Evolutionary conservation across 2,329 filamentous ascomycete species (phyloP).

Genomic region (Venturia nashicola): DNA sequence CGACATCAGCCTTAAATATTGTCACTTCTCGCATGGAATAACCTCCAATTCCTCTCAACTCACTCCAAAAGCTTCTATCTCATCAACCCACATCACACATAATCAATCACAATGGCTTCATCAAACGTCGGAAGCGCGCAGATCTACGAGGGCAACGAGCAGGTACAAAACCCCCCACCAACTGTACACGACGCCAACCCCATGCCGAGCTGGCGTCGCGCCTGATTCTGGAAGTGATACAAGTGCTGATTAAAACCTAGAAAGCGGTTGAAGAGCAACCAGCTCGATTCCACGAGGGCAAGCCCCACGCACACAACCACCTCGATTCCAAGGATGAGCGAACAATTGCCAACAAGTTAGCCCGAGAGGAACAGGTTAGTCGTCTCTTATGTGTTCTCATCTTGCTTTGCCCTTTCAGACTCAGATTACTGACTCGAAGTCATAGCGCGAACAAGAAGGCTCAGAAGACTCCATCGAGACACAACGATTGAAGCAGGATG

Average conservation of each 20-base stretch:
- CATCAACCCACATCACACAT: background rate
- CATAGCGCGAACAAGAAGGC: slow-evolving; percentile 32
- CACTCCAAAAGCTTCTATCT: background rate
- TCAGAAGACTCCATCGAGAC: slow-evolving; percentile 50
- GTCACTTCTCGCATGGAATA: background rate
- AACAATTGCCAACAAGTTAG: slow-evolving; percentile 59
- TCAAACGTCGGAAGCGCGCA: slow-evolving; percentile 55
- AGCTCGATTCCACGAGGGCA: slow-evolving; percentile 59
- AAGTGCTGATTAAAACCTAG: background rate
- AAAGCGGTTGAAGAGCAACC: slow-evolving; percentile 25
- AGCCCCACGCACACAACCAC: slow-evolving; percentile 53
- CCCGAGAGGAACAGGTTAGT: slow-evolving; percentile 42
- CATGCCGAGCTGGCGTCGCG: too few relatives aligned
- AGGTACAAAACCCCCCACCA: slow-evolving; percentile 26
- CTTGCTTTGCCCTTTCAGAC: slow-evolving; percentile 18
- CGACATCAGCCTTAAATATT: background rate
- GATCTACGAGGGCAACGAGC: slow-evolving; percentile 68
- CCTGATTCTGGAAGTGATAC: too few relatives aligned
- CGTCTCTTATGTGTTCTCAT: slow-evolving; percentile 26
- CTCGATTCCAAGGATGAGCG: slow-evolving; percentile 66
- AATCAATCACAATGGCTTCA: slow-evolving; percentile 31
- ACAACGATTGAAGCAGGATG: slow-evolving; percentile 38
- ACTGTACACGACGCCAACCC: background rate
- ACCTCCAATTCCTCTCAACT: background rate
- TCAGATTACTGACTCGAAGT: slow-evolving; percentile 14